Conservation (phyloP, 1,284 basidiomycete species). For the Naganishia liquefaciens region DNA sequence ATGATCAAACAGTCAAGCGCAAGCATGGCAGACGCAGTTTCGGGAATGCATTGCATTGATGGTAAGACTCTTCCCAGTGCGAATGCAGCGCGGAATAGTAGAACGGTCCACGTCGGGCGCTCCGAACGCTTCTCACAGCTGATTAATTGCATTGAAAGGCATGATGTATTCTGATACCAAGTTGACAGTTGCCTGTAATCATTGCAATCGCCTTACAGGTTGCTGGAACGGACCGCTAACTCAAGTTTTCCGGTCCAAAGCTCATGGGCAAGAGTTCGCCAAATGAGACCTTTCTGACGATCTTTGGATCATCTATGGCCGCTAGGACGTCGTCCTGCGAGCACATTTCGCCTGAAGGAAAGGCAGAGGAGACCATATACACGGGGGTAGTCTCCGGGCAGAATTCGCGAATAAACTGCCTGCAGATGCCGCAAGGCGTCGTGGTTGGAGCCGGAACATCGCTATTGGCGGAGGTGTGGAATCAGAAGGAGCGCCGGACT, state of each 20-base stretch:
- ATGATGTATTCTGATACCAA: no score
- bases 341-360: conserved; percentile 53
- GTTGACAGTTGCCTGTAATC: no score
- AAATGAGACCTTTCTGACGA: conserved; percentile 65
- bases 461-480: conserved; percentile 45
- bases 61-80: no score
- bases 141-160: no score
- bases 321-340: conserved; percentile 40
- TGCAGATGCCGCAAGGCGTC: conserved; percentile 87
- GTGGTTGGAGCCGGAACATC: conserved; percentile 64
- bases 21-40: no score
- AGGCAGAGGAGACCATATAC: conserved; percentile 71
- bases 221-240: neutral
- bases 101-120: no score
- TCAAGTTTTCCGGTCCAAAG: conserved; percentile 79
- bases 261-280: conserved; percentile 78
- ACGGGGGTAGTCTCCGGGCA: conserved; percentile 71
- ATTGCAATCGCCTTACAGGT: no score
- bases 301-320: conserved; percentile 43
- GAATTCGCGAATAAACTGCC: conserved; percentile 89
- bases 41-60: no score
- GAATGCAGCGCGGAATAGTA: no score
- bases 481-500: conserved; percentile 12
- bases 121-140: no score
- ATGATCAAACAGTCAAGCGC: no score